Conservation (phyloP, 2,329 filamentous ascomycete genomes). For the Diaporthe vaccinii region DNA sequence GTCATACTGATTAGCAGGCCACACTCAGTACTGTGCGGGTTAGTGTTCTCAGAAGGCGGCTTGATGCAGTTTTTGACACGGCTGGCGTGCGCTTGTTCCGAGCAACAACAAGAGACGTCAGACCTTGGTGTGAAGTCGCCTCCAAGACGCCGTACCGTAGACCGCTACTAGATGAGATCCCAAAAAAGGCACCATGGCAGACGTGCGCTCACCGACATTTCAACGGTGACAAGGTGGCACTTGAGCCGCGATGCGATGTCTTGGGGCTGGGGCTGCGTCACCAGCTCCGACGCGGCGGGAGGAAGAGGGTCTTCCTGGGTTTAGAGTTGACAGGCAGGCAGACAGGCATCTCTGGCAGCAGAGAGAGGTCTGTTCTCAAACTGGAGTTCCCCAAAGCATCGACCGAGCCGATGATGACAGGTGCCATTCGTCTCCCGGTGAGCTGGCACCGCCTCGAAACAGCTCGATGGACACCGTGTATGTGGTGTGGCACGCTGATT, state of each 20-base stretch:
- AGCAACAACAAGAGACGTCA: constrained; percentile 18
- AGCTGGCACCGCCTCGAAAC: constrained; percentile 7
- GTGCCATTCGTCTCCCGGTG: constrained; percentile 23
- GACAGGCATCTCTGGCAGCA: background rate
- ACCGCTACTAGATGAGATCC: constrained; percentile 10
- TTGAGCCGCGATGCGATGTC: constrained; percentile 30
- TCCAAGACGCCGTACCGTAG: background rate
- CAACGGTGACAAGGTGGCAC: constrained; percentile 32
- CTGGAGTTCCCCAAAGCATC: constrained; percentile 19
- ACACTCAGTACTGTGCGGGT: background rate
- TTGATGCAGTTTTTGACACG: constrained; percentile 22
- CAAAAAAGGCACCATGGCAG: constrained; percentile 15
- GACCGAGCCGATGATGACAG: constrained; percentile 25
- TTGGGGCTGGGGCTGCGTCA: constrained; percentile 33
- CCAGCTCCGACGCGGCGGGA: constrained; percentile 14
- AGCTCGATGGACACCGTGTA: constrained; percentile 5
- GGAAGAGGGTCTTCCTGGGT: constrained; percentile 12
- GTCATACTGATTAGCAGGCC: background rate
- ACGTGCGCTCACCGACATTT: constrained; percentile 32
- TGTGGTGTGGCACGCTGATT: constrained; percentile 2
- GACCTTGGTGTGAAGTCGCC: background rate
- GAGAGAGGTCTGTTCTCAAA: constrained; percentile 6
- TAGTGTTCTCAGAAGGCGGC: background rate
- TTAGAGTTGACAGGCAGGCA: constrained; percentile 19
- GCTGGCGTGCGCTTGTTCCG: constrained; percentile 14